Conservation (phyloP, 1,139 yeast genomes). For the Eremothecium cymbalariae region DNA sequence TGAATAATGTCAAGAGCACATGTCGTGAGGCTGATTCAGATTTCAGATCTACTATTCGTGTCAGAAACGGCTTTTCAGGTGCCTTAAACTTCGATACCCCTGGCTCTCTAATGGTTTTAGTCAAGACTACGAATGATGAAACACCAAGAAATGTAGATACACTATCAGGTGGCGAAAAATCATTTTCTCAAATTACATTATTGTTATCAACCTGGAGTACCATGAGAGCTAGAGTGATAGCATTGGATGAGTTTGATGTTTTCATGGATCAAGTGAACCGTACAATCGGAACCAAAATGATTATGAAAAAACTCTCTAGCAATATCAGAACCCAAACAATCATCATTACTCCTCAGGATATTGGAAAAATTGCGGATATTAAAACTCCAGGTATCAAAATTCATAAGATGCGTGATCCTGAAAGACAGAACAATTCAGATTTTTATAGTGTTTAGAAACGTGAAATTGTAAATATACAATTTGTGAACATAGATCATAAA, state of each 20-base stretch:
- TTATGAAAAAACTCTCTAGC: constrained; percentile 56
- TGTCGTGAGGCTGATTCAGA: constrained; percentile 42
- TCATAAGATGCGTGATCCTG: constrained; percentile 49
- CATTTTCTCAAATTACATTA: constrained; percentile 85
- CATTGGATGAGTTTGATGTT: constrained; percentile 95
- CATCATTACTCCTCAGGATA: constrained; percentile 91
- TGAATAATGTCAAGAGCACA: constrained; percentile 39
- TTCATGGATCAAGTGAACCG: constrained; percentile 95
- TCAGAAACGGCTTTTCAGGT: constrained; percentile 68
- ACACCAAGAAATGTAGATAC: constrained; percentile 67
- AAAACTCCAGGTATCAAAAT: constrained; percentile 55
- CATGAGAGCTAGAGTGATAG: constrained; percentile 80
- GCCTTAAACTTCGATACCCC: constrained; percentile 51
- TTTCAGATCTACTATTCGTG: constrained; percentile 51
- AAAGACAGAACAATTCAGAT: constrained; percentile 27
- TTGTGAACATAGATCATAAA: neutral
- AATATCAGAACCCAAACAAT: constrained; percentile 72
- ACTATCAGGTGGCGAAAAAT: constrained; percentile 93
- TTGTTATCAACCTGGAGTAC: constrained; percentile 87
- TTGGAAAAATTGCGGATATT: constrained; percentile 65
- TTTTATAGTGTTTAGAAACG: constrained; percentile 10
- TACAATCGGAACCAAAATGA: constrained; percentile 65
- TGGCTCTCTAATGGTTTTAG: constrained; percentile 47
- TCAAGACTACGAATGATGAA: constrained; percentile 49
- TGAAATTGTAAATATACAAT: neutral